Conservation (phyloP, 768 basidiomycete genomes). For the Boletus tomentosulus region DNA sequence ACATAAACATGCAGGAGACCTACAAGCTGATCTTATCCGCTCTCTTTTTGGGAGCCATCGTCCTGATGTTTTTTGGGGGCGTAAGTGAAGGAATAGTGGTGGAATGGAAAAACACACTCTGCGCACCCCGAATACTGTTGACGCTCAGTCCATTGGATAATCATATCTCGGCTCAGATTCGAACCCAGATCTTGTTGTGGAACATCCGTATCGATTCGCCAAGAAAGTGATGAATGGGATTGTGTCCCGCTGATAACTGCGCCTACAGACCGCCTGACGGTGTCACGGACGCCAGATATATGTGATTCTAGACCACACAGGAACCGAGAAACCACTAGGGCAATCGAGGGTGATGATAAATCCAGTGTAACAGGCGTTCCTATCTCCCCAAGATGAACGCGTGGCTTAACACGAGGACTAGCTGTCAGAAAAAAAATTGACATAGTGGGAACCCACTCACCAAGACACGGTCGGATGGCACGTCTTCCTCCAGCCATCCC, state of each 20-base stretch:
- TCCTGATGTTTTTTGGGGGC: neutral
- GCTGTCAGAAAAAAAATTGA: neutral
- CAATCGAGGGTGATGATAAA: conserved; percentile 3
- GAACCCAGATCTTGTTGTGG: neutral
- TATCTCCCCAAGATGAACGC: conserved; percentile 5
- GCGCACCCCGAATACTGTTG: neutral
- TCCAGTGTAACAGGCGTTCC: neutral
- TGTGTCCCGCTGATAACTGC: neutral
- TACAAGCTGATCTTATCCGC: neutral
- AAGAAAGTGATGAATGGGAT: neutral
- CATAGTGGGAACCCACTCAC: neutral
- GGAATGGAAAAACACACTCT: neutral
- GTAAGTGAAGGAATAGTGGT: neutral
- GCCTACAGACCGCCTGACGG: neutral
- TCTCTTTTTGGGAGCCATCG: neutral
- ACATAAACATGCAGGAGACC: neutral
- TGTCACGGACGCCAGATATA: neutral
- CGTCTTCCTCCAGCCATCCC: conserved; percentile 4
- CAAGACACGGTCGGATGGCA: neutral
- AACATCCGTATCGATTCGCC: conserved; percentile 8
- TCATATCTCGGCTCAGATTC: neutral
- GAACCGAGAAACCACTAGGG: neutral
- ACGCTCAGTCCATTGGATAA: conserved; percentile 1
- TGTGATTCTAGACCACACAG: neutral
- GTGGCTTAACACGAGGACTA: neutral